These are phyloP conservation scores for Mercurialis annua DNA, from an alignment of 345 rosid genomes.

Conservation along the genomic window DNA sequence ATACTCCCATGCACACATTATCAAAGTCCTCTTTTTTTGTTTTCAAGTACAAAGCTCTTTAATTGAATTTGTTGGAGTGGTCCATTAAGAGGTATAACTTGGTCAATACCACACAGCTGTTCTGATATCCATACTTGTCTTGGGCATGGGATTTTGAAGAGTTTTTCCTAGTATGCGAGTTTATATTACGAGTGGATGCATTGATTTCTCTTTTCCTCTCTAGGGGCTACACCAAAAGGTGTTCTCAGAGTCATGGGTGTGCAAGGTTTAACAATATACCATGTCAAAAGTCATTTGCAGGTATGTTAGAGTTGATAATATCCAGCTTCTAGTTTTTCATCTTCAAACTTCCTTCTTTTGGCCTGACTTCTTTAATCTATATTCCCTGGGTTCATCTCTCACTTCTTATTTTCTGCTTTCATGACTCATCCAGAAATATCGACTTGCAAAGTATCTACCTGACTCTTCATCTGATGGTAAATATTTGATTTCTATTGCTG, in stretches of 20 bases:
- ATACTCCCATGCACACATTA: background rate
- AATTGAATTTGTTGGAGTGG: background rate
- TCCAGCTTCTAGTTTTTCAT: background rate
- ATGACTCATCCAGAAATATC: conserved; percentile 71
- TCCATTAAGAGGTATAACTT: background rate
- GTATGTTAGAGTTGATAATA: conserved; percentile 29
- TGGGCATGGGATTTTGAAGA: background rate
- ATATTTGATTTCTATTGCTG: conserved; percentile 16
- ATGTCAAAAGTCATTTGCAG: conserved; percentile 99
- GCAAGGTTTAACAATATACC: conserved; percentile 93
- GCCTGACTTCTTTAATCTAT: background rate
- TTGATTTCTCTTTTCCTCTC: conserved; percentile 10
- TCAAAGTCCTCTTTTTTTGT: background rate
- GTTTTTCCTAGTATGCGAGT: background rate
- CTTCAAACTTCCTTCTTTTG: conserved; percentile 9
- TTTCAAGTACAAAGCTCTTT: background rate
- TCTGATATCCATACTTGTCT: background rate
- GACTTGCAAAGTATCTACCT: conserved; percentile 89
- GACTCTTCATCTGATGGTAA: conserved; percentile 94
- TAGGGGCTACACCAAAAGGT: conserved; percentile 99
- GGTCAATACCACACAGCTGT: background rate
- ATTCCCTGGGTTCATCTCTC: conserved; percentile 6
- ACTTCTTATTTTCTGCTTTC: conserved; percentile 13
- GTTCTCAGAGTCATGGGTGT: conserved; percentile 99
- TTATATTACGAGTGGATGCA: background rate